Evolutionary conservation across 371 early-diverging fungal genomes (phyloP), one percentile per base, ranked within the genome.

Genomic region (Capniomyces stellatus): DNA sequence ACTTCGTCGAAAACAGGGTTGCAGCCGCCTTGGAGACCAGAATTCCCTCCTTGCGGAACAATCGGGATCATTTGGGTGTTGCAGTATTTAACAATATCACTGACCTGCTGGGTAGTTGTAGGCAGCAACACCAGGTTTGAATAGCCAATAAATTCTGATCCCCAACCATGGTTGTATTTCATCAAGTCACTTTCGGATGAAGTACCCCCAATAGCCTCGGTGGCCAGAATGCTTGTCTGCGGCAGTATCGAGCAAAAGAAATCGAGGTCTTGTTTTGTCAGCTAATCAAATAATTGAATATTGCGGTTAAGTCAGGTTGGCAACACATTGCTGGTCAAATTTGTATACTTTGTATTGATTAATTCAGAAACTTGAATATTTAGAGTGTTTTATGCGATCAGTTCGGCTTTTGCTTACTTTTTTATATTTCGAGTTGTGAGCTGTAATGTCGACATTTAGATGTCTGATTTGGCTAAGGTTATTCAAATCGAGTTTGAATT

Each of bases 11-110:
- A 85, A 0, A 95, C 87, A 2, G 94, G 89, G 0, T 92, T 85
- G 40, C 85, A 75, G 18, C 93, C 96, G 57, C 95, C 93, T 4
- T 83, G 83, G 4, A 87, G 63, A 24, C 94, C 92, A 2, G 94
- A 94, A 67, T 95, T 95, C 41, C 95, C 98, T 54, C 97, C 97
- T 67, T 97, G 98, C 29, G 98, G 96, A 1, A 92, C 92, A 29
- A 97, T 86, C 12, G 92, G 91, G 29, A 96, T 64, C 35, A 76
- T 54, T 4, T 64, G 43, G 15, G 46, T 76, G 56, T 88, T 84
- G 75, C 97, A 95, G 63, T 95, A 88, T 52, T 71, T 75, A 47
- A 95, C 62, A 28, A 94, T 78, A 48, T 77, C 69, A n/a, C 88
- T 76, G 2, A 96, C 92, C 61, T 96, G 83, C 49, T 79, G 67